Conservation (phyloP, 805 yeast genomes). For the Suhomyces sp. region DNA sequence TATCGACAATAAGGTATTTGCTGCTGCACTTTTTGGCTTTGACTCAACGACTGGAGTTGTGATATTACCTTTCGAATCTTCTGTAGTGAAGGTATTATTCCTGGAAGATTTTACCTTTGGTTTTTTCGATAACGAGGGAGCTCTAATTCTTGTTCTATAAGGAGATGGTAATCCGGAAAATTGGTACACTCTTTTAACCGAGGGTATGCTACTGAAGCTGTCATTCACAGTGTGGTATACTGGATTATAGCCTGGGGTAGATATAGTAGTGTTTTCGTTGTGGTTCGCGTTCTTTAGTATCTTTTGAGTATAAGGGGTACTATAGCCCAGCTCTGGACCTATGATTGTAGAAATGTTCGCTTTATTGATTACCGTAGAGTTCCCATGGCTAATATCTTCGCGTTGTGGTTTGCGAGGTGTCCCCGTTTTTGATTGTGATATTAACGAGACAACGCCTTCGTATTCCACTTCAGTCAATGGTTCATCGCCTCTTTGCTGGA, state of each 20-base stretch:
- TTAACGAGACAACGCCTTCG: constrained; percentile 75
- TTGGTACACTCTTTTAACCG: constrained; percentile 44
- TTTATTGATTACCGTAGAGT: constrained; percentile 1
- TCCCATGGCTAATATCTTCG: background rate
- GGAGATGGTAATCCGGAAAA: constrained; percentile 48
- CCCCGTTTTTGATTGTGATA: constrained; percentile 14
- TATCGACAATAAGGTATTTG: constrained; percentile 37
- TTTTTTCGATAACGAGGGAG: constrained; percentile 19
- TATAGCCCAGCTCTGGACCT: constrained; percentile 10
- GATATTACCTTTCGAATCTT: background rate
- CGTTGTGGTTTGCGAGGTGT: constrained; percentile 1
- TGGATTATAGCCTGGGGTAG: constrained; percentile 41
- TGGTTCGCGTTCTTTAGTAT: constrained; percentile 26
- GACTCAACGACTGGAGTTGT: constrained; percentile 5
- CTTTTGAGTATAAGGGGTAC: constrained; percentile 30
- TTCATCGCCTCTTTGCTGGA: constrained; percentile 69
- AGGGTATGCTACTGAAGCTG: constrained; percentile 22
- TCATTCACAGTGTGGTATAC: constrained; percentile 34
- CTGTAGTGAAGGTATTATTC: constrained; percentile 1
- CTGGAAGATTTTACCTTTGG: constrained; percentile 5
- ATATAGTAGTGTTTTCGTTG: constrained; percentile 17
- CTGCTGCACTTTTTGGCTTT: constrained; percentile 34
- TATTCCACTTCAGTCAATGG: constrained; percentile 73
- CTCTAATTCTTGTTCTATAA: constrained; percentile 39
- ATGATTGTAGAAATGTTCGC: too few relatives aligned